These are phyloP conservation scores for Plasmodium knowlesi DNA, from an alignment of 169 alveolate species.

Conservation along the genomic window DNA sequence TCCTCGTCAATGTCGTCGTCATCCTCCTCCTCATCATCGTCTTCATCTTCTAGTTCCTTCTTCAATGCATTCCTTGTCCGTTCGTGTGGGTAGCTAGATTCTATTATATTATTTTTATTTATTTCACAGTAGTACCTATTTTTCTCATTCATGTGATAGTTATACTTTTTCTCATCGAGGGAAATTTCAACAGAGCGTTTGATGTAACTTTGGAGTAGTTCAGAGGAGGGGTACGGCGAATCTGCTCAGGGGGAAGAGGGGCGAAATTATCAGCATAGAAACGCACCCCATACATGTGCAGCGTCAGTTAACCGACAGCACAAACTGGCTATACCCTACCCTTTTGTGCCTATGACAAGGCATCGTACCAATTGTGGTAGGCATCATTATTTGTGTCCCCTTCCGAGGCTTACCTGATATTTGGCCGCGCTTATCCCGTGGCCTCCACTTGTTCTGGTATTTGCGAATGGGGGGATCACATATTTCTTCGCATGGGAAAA, in stretches of 20 bases:
- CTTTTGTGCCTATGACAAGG: neutral
- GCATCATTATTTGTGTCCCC: neutral
- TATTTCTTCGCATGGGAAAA: constrained; percentile 66
- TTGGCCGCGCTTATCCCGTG: constrained; percentile 88
- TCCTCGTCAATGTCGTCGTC: constrained; percentile 11
- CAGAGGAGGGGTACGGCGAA: constrained; percentile 70
- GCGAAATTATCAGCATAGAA: neutral
- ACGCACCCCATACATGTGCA: neutral
- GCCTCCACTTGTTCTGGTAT: constrained; percentile 91
- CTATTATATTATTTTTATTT: constrained; percentile 49
- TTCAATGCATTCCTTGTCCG: constrained; percentile 41
- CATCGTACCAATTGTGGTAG: neutral
- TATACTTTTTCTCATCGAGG: constrained; percentile 25
- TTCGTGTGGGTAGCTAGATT: constrained; percentile 50
- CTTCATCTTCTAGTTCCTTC: constrained; percentile 38
- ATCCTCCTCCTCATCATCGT: constrained; percentile 1
- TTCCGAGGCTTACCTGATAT: constrained; percentile 71
- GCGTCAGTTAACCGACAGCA: neutral
- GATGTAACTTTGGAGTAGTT: constrained; percentile 46
- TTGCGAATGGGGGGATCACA: constrained; percentile 89
- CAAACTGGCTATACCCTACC: neutral
- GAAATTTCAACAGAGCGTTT: constrained; percentile 47
- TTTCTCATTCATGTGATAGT: constrained; percentile 3
- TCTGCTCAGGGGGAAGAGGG: neutral
- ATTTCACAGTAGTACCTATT: constrained; percentile 52